phyloP scores from a whole-genome alignment of 2,329 filamentous ascomycete genomes.

The Aspergillus amoenus region DNA sequence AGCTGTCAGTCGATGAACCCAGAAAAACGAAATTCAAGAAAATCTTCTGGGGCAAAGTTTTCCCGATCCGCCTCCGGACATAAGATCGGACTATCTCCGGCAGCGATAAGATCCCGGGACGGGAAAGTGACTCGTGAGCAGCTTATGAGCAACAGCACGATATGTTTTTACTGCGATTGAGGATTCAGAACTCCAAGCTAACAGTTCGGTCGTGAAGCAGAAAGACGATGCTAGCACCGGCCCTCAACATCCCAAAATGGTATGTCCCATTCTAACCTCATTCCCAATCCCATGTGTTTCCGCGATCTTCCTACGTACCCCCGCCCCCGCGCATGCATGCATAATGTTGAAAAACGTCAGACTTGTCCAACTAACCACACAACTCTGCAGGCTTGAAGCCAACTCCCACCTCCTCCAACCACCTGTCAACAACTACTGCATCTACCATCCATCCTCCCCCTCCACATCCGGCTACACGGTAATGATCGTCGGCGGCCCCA shows the following conservation, averaged over 20 bases:
- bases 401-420: conserved; percentile 92
- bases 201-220: background rate
- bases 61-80: conserved; percentile 28
- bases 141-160: background rate
- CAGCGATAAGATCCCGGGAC: background rate
- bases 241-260: conserved; percentile 50
- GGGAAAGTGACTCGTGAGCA: conserved; percentile 4
- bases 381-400: conserved; percentile 69
- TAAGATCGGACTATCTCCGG: conserved; percentile 32
- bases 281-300: background rate
- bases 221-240: conserved; percentile 35
- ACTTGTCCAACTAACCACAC: background rate
- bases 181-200: background rate
- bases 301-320: background rate
- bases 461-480: conserved; percentile 94
- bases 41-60: conserved; percentile 30
- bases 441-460: conserved; percentile 66
- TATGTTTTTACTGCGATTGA: background rate
- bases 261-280: conserved; percentile 17
- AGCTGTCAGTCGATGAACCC: conserved; percentile 2
- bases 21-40: conserved; percentile 29
- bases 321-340: conserved; percentile 17
- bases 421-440: conserved; percentile 96
- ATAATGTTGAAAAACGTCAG: conserved; percentile 2
- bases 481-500: conserved; percentile 89